A percentile compares a stretch with the other conserved stretches of the same genome.
Conservation (phyloP, 805 yeast species). For the Ogataea haglerorum region DNA sequence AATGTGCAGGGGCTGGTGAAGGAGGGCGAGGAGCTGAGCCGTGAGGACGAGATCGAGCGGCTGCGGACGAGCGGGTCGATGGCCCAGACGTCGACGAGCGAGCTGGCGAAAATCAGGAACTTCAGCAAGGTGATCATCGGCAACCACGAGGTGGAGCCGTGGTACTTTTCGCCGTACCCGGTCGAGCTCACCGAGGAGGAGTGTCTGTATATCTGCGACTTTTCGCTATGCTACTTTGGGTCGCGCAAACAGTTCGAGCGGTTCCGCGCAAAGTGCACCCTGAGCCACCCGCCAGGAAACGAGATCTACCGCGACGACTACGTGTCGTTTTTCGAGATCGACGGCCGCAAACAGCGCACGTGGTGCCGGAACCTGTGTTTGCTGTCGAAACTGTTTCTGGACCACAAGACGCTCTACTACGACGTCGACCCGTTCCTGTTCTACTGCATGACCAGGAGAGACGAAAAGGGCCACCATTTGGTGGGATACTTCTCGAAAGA, state of each 20-base stretch:
- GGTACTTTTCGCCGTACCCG: slow-evolving; percentile 99
- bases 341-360: slow-evolving; percentile 91
- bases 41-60: slow-evolving; percentile 91
- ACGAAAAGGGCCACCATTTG: slow-evolving; percentile 88
- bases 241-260: slow-evolving; percentile 89
- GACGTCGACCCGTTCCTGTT: slow-evolving; percentile 98
- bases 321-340: slow-evolving; percentile 95
- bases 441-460: slow-evolving; percentile 90
- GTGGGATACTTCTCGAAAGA: slow-evolving; percentile 97
- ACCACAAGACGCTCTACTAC: slow-evolving; percentile 93
- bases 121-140: slow-evolving; percentile 79
- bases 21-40: slow-evolving; percentile 66
- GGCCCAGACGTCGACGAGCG: slow-evolving; percentile 81
- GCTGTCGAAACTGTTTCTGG: slow-evolving; percentile 83
- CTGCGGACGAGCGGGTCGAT: slow-evolving; percentile 94
- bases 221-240: slow-evolving; percentile 83
- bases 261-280: slow-evolving; percentile 79
- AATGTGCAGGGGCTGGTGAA: slow-evolving; percentile 75
- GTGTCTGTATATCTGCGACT: slow-evolving; percentile 85
- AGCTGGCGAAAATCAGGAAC: slow-evolving; percentile 88
- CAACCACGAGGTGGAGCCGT: slow-evolving; percentile 89
- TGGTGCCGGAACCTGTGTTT: slow-evolving; percentile 97
- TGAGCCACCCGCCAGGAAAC: slow-evolving; percentile 97
- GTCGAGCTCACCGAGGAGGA: slow-evolving; percentile 92
- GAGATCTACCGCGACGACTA: slow-evolving; percentile 92